Evolutionary conservation across 164 flowering plant genomes (phyloP).

Genomic region (Protea cynaroides): DNA sequence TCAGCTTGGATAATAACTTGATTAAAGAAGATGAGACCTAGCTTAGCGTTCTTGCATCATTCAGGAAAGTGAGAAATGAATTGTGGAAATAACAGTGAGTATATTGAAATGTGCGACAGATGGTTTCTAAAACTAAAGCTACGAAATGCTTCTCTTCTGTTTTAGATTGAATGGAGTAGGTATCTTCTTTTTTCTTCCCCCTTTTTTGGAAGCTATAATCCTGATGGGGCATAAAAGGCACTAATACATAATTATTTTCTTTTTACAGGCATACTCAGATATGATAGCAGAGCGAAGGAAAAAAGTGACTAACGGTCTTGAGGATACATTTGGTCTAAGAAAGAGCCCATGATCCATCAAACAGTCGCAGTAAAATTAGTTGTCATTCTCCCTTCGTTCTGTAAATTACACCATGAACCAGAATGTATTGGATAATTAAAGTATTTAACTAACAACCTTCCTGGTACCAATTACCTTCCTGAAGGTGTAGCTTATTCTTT

Average conservation of each 20-base stretch:
- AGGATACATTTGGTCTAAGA: slow-evolving; percentile 66
- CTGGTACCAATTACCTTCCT: neutral
- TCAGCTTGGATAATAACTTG: neutral
- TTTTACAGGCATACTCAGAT: slow-evolving; percentile 55
- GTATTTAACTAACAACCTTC: too few relatives aligned
- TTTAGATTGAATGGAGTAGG: too few relatives aligned
- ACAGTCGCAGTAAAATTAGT: neutral
- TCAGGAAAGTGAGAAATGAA: too few relatives aligned
- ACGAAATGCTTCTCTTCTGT: too few relatives aligned
- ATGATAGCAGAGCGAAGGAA: slow-evolving; percentile 72
- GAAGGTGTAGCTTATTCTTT: too few relatives aligned
- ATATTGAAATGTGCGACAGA: neutral
- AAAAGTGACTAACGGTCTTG: slow-evolving; percentile 50
- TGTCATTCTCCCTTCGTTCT: neutral
- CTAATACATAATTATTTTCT: neutral
- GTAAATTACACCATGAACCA: slow-evolving; percentile 5
- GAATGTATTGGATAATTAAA: neutral
- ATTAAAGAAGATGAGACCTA: neutral
- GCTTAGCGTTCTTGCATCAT: too few relatives aligned
- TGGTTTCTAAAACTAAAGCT: too few relatives aligned
- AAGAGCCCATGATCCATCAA: slow-evolving; percentile 24
- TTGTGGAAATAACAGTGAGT: neutral
- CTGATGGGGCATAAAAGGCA: neutral
- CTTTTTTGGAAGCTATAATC: too few relatives aligned
- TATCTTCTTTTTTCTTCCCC: too few relatives aligned